Base-by-base conservation (phyloP, 306 rosid species). In the Vicia faba region DNA sequence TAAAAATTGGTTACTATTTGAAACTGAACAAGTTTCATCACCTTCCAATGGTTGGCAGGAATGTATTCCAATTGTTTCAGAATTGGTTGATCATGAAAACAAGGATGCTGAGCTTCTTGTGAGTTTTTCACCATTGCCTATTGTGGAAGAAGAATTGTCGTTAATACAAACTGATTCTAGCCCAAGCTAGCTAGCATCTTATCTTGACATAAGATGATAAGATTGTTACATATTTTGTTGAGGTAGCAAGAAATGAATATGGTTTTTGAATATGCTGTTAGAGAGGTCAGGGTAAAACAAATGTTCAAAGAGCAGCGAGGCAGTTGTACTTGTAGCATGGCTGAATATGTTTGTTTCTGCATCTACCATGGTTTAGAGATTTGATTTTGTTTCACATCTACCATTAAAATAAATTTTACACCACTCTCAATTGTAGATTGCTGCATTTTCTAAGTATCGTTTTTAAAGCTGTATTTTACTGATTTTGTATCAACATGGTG, bases 91-190 rank as follows among this genome's bases (percentile, higher is more conserved):
- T 58, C 79, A 41, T 72, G 83, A 77, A 54, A 84, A 43, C 68
- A 64, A 56, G 61, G 86, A 77, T 50, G 80, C 81, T 35, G 74
- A 85, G 50, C 86, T 85, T 78, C 85, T 81, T 70, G 62, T 70
- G 11, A 80, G 64, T 50, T n/a, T n/a, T n/a, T 66, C 80, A 26
- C 49, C 80, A 38, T 74, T 66, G 61, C 46, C 64, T 18, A 64
- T 29, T 18, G 62, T 16, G 26, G 81, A 81, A 46, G 79, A 81
- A 77, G 80, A 83, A 29, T 67, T 67, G 73, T 70, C 79, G 54
- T 74, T 72, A 36, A 15, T 55, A 35, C 76, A 53, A 69, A 83
- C 62, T 67, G 77, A 69, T 79, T 66, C 75, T 39, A 80, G 75
- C 44, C 64, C 69, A 51, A 73, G 56, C 56, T 68, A 82, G 54